A percentile compares a stretch with the other conserved stretches of the same genome.
Conservation (phyloP, 495 filamentous ascomycete genomes). For the Penicillium parvum region DNA sequence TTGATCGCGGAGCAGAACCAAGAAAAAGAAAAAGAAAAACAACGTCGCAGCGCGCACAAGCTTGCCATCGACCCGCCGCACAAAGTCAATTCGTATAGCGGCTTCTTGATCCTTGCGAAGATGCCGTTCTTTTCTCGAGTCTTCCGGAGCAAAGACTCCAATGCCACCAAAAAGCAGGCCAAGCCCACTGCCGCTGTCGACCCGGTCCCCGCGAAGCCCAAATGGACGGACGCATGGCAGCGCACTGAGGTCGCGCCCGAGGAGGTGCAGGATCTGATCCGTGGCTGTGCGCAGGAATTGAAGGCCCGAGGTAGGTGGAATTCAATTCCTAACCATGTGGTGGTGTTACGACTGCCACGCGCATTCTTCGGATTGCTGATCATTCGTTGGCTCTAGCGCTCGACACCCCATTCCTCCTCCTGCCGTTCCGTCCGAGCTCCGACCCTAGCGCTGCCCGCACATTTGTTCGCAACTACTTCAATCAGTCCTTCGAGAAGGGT, state of each 20-base stretch:
- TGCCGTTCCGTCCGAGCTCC: constrained; percentile 92
- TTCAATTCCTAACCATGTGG: constrained; percentile 23
- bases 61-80: neutral
- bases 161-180: constrained; percentile 52
- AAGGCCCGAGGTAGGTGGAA: constrained; percentile 80
- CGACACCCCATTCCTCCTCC: constrained; percentile 84
- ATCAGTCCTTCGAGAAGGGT: constrained; percentile 43
- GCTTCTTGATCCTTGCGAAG: constrained; percentile 8
- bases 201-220: constrained; percentile 58
- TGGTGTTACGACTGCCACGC: constrained; percentile 16
- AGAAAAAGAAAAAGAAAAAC: constrained; percentile 9
- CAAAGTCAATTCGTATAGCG: constrained; percentile 12
- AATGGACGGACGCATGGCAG: constrained; percentile 86
- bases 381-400: constrained; percentile 55
- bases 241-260: constrained; percentile 82
- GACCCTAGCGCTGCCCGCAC: constrained; percentile 86
- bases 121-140: constrained; percentile 68
- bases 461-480: constrained; percentile 93
- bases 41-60: neutral
- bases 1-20: constrained; percentile 11
- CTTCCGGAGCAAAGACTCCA: constrained; percentile 66
- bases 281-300: constrained; percentile 81
- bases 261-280: constrained; percentile 83
- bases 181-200: constrained; percentile 47
- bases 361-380: constrained; percentile 36